Percentiles rank a stretch among this genome's conserved stretches.
Conservation (phyloP, 2,329 filamentous ascomycete genomes). For the Clonostachys rhizophaga region DNA sequence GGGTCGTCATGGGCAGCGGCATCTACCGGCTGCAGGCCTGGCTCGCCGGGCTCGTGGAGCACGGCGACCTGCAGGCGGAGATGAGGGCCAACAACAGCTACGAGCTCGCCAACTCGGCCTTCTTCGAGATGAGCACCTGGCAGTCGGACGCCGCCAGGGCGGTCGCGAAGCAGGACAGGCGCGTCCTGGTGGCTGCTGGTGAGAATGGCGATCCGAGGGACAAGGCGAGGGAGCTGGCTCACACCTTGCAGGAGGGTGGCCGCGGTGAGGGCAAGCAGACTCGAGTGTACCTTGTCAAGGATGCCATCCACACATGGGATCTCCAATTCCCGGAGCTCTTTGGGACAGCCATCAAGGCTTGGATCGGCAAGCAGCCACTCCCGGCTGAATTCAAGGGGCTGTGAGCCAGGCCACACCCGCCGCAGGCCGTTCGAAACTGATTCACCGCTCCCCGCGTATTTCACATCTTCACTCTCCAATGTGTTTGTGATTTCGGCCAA, state of each 20-base stretch:
- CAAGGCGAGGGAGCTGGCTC: constrained; percentile 14
- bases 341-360: constrained; percentile 22
- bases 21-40: too few species aligned
- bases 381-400: constrained; percentile 4
- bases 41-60: too few species aligned
- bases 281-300: constrained; percentile 17
- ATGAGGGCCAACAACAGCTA: constrained; percentile 1
- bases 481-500: too few species aligned
- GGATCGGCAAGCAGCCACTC: constrained; percentile 16
- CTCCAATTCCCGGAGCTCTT: constrained; percentile 27
- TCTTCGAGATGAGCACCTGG: constrained; percentile 1
- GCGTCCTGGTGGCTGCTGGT: constrained; percentile 1
- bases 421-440: too few species aligned
- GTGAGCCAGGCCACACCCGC: too few species aligned
- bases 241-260: constrained; percentile 10
- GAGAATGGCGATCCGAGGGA: constrained; percentile 1
- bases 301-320: constrained; percentile 29
- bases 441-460: too few species aligned
- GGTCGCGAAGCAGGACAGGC: constrained; percentile 1
- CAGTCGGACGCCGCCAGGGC: constrained; percentile 1
- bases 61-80: neutral
- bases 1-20: too few species aligned
- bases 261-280: constrained; percentile 8
- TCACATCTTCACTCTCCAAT: too few species aligned
- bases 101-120: neutral